Evolutionary conservation across 305 asterid species (phyloP).

Genomic region (Plantago rigida): DNA sequence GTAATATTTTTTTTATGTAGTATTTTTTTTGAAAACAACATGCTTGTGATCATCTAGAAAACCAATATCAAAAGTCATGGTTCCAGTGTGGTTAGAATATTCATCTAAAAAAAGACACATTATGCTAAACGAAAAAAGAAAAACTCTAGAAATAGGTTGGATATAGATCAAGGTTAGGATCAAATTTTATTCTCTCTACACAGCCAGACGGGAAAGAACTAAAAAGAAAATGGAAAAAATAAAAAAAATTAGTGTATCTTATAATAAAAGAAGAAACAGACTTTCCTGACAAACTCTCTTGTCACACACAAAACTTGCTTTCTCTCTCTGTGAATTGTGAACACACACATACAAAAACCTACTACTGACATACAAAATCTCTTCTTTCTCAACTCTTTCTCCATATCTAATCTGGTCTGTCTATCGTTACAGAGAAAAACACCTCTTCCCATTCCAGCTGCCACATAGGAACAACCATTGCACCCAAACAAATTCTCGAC

Average conservation of each 20-base stretch:
- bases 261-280: slow-evolving; percentile 1
- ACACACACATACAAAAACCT: slow-evolving; percentile 11
- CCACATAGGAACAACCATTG: too few species aligned
- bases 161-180: slow-evolving; percentile 25
- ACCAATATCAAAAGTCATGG: too few species aligned
- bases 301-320: too few species aligned
- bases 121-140: not conserved
- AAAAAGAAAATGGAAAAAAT: slow-evolving; percentile 16
- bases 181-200: not conserved
- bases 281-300: too few species aligned
- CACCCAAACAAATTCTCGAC: too few species aligned
- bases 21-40: too few species aligned
- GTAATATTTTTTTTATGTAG: too few species aligned
- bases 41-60: too few species aligned
- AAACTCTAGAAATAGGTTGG: slow-evolving; percentile 16
- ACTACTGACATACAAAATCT: slow-evolving; percentile 27
- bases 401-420: slow-evolving; percentile 23
- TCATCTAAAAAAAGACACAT: too few species aligned
- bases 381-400: not conserved
- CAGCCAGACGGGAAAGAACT: not conserved
- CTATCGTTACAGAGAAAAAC: slow-evolving; percentile 22
- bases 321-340: too few species aligned
- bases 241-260: too few species aligned
- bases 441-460: slow-evolving; percentile 27
- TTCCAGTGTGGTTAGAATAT: too few species aligned